These are phyloP conservation scores for Leptographium flavum DNA, from an alignment of 2,329 filamentous ascomycete genomes.

Conservation along the genomic window DNA sequence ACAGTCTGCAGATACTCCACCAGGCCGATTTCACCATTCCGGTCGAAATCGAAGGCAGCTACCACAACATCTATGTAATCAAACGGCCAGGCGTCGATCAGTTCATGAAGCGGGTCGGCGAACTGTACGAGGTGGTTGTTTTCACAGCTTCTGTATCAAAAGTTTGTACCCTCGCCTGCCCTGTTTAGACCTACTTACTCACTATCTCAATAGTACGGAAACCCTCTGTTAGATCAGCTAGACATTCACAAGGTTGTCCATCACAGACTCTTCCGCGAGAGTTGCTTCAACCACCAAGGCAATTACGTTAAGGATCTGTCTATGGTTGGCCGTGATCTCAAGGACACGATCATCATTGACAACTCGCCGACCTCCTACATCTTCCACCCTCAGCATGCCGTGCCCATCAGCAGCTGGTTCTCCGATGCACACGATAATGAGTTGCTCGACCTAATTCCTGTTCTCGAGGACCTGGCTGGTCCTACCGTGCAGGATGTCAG, in stretches of 20 bases:
- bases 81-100: conserved; percentile 97
- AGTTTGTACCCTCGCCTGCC: conserved; percentile 32
- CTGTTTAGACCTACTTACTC: conserved; percentile 2
- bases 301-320: conserved; percentile 99
- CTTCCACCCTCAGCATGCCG: conserved; percentile 96
- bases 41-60: conserved; percentile 96
- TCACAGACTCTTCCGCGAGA: conserved; percentile 91
- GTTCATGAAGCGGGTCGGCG: conserved; percentile 97
- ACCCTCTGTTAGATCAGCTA: conserved; percentile 87
- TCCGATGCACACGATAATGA: conserved; percentile 99
- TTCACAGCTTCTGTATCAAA: conserved; percentile 98
- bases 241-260: conserved; percentile 97
- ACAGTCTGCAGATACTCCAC: conserved; percentile 62
- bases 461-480: conserved; percentile 90
- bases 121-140: conserved; percentile 95
- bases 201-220: conserved; percentile 52
- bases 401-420: conserved; percentile 99
- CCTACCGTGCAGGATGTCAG: conserved; percentile 88
- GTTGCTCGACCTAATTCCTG: conserved; percentile 89
- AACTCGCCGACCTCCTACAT: conserved; percentile 99
- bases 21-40: conserved; percentile 98
- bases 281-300: conserved; percentile 97
- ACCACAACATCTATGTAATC: conserved; percentile 98
- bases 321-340: conserved; percentile 86
- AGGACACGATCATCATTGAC: conserved; percentile 98